A percentile compares a stretch with the other conserved stretches of the same genome.
Evolutionary conservation across 768 basidiomycete species (phyloP).

Genomic region (Boletus rubroflammeus): DNA sequence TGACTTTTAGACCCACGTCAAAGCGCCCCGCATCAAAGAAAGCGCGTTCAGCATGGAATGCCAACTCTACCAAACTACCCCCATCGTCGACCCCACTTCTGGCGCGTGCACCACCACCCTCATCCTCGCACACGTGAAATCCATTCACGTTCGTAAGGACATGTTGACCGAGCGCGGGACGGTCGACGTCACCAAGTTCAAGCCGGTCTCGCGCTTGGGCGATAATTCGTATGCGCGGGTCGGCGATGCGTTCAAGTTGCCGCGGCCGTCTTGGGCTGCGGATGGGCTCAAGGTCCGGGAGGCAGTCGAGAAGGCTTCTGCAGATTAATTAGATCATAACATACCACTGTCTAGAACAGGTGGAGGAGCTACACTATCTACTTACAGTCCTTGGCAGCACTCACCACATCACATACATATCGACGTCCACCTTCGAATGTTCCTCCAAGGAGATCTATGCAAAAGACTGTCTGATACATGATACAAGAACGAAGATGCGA

Average conservation of each 20-base stretch:
- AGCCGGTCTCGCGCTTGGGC: conserved; percentile 35
- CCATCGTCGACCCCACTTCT: conserved; percentile 32
- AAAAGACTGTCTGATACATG: background rate
- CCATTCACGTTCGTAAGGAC: conserved; percentile 42
- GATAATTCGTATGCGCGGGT: conserved; percentile 35
- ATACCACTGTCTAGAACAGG: background rate
- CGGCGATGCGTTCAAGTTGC: conserved; percentile 20
- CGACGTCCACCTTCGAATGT: background rate
- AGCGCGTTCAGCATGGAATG: conserved; percentile 49
- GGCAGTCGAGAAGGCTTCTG: background rate
- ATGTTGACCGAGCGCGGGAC: conserved; percentile 33
- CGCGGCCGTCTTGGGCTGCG: conserved; percentile 9
- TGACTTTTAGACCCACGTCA: conserved; percentile 29
- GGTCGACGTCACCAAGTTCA: conserved; percentile 35
- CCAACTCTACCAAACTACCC: conserved; percentile 34
- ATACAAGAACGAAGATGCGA: background rate
- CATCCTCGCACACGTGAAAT: conserved; percentile 37
- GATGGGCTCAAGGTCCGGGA: conserved; percentile 10
- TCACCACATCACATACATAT: background rate
- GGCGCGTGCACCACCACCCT: conserved; percentile 29
- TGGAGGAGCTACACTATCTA: background rate
- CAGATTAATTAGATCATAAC: background rate
- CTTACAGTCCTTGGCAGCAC: background rate
- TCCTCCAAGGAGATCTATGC: background rate
- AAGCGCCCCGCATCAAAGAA: conserved; percentile 39